A percentile compares a stretch with the other conserved stretches of the same genome.
phyloP scores from a whole-genome alignment of 2,329 filamentous ascomycete species.

The Seiridium cupressi region DNA sequence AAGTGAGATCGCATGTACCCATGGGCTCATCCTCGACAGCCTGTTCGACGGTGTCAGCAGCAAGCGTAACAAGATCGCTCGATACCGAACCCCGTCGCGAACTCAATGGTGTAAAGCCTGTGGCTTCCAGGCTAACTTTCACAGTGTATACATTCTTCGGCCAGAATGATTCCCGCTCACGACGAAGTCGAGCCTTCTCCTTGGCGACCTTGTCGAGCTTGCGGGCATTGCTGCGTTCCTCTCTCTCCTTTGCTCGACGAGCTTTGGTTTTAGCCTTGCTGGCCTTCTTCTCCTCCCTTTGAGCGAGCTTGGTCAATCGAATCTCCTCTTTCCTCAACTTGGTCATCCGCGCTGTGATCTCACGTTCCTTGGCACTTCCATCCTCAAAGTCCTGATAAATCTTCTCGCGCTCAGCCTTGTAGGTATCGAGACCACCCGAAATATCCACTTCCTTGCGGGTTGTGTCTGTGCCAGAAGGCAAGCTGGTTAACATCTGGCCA shows the following conservation, averaged over 20 bases:
- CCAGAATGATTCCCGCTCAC: slow-evolving; percentile 47
- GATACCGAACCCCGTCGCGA: slow-evolving; percentile 49
- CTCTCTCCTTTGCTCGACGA: slow-evolving; percentile 29
- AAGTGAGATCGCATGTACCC: slow-evolving; percentile 41
- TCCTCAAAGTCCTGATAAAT: slow-evolving; percentile 38
- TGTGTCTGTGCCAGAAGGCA: slow-evolving; percentile 16
- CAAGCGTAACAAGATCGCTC: slow-evolving; percentile 49
- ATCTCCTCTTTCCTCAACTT: slow-evolving; percentile 30
- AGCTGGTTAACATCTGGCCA: slow-evolving; percentile 28
- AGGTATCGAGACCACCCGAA: slow-evolving; percentile 35
- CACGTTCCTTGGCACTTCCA: slow-evolving; percentile 28
- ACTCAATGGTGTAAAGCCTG: slow-evolving; percentile 38
- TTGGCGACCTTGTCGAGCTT: slow-evolving; percentile 33
- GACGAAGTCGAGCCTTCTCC: slow-evolving; percentile 42
- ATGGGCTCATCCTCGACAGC: slow-evolving; percentile 11
- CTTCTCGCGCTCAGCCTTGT: slow-evolving; percentile 40
- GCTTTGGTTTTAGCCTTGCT: slow-evolving; percentile 22
- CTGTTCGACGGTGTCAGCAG: slow-evolving; percentile 25
- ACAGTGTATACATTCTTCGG: slow-evolving; percentile 47
- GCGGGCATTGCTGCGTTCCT: slow-evolving; percentile 30
- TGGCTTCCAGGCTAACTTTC: slow-evolving; percentile 49
- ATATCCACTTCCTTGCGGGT: slow-evolving; percentile 30
- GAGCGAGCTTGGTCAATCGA: slow-evolving; percentile 22
- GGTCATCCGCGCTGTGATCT: slow-evolving; percentile 29
- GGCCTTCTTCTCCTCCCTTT: slow-evolving; percentile 21